Conservation (phyloP, 768 basidiomycete genomes). For the Hydnomerulius pinastri region DNA sequence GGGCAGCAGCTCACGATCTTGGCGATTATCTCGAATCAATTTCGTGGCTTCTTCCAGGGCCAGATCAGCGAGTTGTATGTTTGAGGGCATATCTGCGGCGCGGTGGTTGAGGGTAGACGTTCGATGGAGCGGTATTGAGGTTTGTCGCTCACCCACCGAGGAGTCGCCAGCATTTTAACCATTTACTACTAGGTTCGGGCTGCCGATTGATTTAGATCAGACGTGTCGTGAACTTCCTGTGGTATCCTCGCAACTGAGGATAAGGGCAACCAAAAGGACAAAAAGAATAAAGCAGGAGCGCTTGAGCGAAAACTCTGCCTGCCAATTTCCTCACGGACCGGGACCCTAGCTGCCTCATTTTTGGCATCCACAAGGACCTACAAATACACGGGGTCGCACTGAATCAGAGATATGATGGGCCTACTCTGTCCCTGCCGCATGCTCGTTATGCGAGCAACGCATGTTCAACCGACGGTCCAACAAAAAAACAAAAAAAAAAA, state of each 20-base stretch:
- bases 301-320: not conserved
- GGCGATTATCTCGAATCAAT: not conserved
- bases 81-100: not conserved
- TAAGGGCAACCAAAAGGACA: slow-evolving; percentile 9
- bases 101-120: too few relatives aligned
- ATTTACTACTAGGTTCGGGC: not conserved
- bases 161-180: slow-evolving; percentile 12
- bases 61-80: not conserved
- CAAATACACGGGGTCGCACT: not conserved
- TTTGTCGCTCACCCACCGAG: not conserved
- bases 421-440: not conserved
- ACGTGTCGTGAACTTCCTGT: slow-evolving; percentile 5
- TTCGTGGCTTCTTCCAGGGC: not conserved
- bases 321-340: not conserved
- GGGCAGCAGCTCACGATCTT: not conserved
- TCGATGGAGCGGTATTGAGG: not conserved
- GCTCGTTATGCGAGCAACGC: not conserved
- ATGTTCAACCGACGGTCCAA: not conserved
- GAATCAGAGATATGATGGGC: not conserved
- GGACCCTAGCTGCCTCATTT: not conserved
- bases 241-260: slow-evolving; percentile 14
- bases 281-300: slow-evolving; percentile 8
- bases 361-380: slow-evolving; percentile 16
- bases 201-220: not conserved
- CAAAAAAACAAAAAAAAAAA: too few relatives aligned